Evolutionary conservation across 2,329 filamentous ascomycete genomes (phyloP).

Genomic region (Aspergillus sp.): DNA sequence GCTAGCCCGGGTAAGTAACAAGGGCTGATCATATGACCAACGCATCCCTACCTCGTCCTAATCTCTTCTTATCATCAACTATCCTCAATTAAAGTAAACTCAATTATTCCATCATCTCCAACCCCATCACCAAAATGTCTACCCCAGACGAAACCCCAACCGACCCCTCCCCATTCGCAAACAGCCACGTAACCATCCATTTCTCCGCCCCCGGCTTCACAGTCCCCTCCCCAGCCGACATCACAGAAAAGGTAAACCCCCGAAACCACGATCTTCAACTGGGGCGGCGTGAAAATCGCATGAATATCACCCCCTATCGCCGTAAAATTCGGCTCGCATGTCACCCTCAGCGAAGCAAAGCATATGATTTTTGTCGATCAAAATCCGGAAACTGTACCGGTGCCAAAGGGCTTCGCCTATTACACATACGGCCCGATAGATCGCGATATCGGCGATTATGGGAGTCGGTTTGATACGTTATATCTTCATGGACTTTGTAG

Average conservation of each 20-base stretch:
- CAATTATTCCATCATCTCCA: too few relatives aligned
- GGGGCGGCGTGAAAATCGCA: not conserved
- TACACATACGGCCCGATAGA: not conserved
- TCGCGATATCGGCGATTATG: not conserved
- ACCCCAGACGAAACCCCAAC: too few relatives aligned
- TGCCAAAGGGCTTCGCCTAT: not conserved
- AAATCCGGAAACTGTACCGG: not conserved
- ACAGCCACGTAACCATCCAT: too few relatives aligned
- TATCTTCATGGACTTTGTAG: not conserved
- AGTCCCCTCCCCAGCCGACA: not conserved
- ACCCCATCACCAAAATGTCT: too few relatives aligned
- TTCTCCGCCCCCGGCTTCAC: not conserved
- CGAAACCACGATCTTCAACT: not conserved
- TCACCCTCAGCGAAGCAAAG: not conserved
- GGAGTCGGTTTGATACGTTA: not conserved
- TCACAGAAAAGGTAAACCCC: not conserved
- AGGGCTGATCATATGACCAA: too few relatives aligned
- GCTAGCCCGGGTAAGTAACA: too few relatives aligned
- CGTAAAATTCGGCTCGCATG: not conserved
- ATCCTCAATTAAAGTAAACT: too few relatives aligned
- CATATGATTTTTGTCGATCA: not conserved
- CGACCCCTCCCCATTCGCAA: too few relatives aligned
- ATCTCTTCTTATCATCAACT: too few relatives aligned
- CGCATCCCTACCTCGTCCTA: too few relatives aligned
- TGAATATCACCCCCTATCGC: not conserved